These are phyloP conservation scores for Dactylellina cionopaga DNA, from an alignment of 2,329 filamentous ascomycete species.

Conservation along the genomic window DNA sequence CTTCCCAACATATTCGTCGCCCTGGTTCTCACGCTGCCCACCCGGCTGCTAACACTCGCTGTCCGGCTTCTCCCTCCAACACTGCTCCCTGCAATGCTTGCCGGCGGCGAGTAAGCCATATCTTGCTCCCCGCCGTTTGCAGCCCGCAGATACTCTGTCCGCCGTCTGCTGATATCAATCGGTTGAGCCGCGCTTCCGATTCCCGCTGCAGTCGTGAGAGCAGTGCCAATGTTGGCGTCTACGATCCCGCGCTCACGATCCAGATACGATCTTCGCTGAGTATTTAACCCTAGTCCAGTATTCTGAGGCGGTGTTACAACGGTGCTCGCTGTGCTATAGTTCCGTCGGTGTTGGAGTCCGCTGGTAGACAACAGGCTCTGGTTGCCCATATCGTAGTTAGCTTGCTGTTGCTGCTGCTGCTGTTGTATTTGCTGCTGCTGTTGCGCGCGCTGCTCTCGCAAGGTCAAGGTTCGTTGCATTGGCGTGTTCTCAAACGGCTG, in stretches of 20 bases:
- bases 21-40: slow-evolving; percentile 32
- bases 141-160: slow-evolving; percentile 41
- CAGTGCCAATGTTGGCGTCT: slow-evolving; percentile 30
- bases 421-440: background rate
- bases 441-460: slow-evolving; percentile 34
- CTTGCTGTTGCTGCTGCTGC: slow-evolving; percentile 22
- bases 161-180: slow-evolving; percentile 37
- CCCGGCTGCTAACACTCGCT: slow-evolving; percentile 38
- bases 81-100: slow-evolving; percentile 13
- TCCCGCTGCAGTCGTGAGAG: slow-evolving; percentile 19
- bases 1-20: slow-evolving; percentile 41
- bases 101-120: slow-evolving; percentile 41
- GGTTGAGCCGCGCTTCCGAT: slow-evolving; percentile 40
- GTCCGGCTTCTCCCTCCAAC: slow-evolving; percentile 15
- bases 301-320: slow-evolving; percentile 23
- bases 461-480: slow-evolving; percentile 37
- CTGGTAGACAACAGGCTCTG: slow-evolving; percentile 20
- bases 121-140: slow-evolving; percentile 27
- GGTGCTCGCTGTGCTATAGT: slow-evolving; percentile 39
- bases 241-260: slow-evolving; percentile 36
- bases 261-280: slow-evolving; percentile 36
- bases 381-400: slow-evolving; percentile 12
- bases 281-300: slow-evolving; percentile 11
- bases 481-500: slow-evolving; percentile 35
- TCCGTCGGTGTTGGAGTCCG: slow-evolving; percentile 27